Conservation (phyloP, 805 yeast genomes). For the Sugiyamaella qingdaonensis region DNA sequence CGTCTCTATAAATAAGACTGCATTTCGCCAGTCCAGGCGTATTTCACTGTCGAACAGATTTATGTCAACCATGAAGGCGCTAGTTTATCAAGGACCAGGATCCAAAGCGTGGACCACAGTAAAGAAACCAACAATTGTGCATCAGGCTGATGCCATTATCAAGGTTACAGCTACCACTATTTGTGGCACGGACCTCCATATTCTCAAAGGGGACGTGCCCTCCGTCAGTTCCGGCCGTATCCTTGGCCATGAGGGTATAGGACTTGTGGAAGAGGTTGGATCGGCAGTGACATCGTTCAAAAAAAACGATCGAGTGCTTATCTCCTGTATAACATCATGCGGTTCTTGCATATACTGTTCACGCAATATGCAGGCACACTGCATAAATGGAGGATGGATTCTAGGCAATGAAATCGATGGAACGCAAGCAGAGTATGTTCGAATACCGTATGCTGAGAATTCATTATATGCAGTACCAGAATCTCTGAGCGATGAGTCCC, state of each 20-base stretch:
- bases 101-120: constrained; percentile 44
- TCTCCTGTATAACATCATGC: constrained; percentile 66
- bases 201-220: constrained; percentile 74
- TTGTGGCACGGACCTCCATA: constrained; percentile 82
- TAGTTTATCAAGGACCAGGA: constrained; percentile 45
- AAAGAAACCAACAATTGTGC: constrained; percentile 55
- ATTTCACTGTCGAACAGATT: neutral
- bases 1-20: too few relatives aligned
- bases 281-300: constrained; percentile 84
- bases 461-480: constrained; percentile 73
- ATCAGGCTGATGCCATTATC: constrained; percentile 66
- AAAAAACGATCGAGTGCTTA: constrained; percentile 80
- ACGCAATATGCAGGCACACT: constrained; percentile 81
- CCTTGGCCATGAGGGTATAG: constrained; percentile 97
- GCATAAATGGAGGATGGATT: constrained; percentile 68
- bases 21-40: too few relatives aligned
- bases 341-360: constrained; percentile 54
- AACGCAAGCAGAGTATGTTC: constrained; percentile 72
- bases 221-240: constrained; percentile 68
- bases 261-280: constrained; percentile 89
- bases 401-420: constrained; percentile 60
- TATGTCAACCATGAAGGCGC: constrained; percentile 40
- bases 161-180: constrained; percentile 78
- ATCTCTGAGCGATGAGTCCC: constrained; percentile 75
- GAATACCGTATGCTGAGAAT: constrained; percentile 78